Evolutionary conservation across 352 stramenopile species (phyloP).

Genomic region (Globisporangium irregulare): DNA sequence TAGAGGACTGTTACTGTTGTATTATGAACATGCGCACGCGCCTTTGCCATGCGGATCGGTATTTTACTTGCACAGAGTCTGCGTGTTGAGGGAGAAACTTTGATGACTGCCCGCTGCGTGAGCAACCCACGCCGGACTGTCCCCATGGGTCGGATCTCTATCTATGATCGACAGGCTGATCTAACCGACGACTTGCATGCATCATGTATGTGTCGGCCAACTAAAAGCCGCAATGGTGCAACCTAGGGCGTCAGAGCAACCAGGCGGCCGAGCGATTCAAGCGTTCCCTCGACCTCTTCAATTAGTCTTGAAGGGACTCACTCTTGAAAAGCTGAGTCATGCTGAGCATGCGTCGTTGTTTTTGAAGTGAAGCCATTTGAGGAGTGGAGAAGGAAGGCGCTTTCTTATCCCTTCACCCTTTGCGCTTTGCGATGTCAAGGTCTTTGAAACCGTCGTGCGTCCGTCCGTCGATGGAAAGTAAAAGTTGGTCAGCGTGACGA

Average conservation of each 20-base stretch:
- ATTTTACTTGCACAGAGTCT: not conserved
- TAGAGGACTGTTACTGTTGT: not conserved
- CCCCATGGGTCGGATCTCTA: not conserved
- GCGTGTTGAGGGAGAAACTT: not conserved
- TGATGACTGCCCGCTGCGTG: not conserved
- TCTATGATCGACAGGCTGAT: not conserved
- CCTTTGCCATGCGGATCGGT: not conserved
- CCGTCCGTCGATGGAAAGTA: not conserved
- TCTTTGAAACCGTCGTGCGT: not conserved
- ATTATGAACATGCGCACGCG: not conserved
- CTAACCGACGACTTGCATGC: not conserved
- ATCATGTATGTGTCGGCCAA: not conserved
- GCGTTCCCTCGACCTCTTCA: no score
- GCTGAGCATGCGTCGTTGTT: not conserved
- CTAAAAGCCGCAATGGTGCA: not conserved
- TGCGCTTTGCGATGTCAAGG: not conserved
- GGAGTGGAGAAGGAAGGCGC: not conserved
- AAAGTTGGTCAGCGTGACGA: not conserved
- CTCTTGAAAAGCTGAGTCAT: not conserved
- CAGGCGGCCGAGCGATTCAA: no score
- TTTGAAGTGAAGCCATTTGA: conserved; percentile 2
- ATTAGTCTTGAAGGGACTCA: not conserved
- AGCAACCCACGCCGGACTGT: not conserved
- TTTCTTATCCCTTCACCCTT: not conserved
- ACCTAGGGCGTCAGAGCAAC: not conserved